Evolutionary conservation across 148 eudicot genomes (phyloP).

Genomic region (Pouteria glomerata): DNA sequence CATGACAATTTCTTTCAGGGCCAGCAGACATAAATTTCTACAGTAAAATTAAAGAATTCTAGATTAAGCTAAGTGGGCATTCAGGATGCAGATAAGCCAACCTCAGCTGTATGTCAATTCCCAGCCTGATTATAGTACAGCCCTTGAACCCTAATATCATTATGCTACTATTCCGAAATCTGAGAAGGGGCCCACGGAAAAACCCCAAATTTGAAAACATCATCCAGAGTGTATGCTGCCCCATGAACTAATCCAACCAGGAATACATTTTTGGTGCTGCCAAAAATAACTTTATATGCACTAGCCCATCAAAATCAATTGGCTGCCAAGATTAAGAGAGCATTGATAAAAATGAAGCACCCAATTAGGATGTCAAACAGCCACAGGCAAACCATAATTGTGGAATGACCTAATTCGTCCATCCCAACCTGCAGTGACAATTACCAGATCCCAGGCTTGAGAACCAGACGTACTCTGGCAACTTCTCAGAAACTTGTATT

Average conservation of each 20-base stretch:
- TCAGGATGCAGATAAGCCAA: conserved; percentile 7
- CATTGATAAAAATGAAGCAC: background rate
- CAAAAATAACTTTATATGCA: background rate
- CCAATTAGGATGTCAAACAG: conserved; percentile 28
- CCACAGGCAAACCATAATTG: conserved; percentile 80
- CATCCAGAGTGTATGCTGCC: background rate
- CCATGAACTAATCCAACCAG: background rate
- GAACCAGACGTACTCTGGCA: conserved; percentile 53
- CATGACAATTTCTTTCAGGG: conserved; percentile 9
- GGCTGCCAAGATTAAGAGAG: conserved; percentile 21
- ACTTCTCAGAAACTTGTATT: conserved; percentile 63
- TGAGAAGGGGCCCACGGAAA: background rate
- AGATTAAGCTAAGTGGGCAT: background rate
- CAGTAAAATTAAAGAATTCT: background rate
- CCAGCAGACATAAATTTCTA: conserved; percentile 2
- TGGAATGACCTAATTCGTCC: conserved; percentile 81
- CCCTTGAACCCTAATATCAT: background rate
- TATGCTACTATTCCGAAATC: background rate
- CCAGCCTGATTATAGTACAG: background rate
- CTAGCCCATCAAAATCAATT: background rate
- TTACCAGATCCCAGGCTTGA: conserved; percentile 89
- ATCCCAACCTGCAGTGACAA: conserved; percentile 91
- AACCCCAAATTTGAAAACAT: background rate
- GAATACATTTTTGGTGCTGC: background rate
- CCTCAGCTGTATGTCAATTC: background rate